These are phyloP conservation scores for Inga oerstediana DNA, from an alignment of 306 rosid genomes.

Conservation along the genomic window DNA sequence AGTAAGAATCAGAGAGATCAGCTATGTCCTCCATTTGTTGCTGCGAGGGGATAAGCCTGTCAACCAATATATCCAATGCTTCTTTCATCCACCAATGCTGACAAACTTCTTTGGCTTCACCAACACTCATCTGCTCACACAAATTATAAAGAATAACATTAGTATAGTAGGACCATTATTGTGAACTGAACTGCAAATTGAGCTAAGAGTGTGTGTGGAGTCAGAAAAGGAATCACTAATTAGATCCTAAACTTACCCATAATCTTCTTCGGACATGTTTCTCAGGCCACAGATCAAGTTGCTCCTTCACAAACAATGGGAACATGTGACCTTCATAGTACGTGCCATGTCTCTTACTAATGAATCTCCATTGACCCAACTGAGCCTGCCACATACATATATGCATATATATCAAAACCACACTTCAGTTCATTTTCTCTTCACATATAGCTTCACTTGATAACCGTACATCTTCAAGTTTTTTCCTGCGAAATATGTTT, in stretches of 20 bases:
- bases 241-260: slow-evolving; percentile 60
- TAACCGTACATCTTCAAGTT: too few species aligned
- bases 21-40: slow-evolving; percentile 27
- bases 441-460: too few species aligned
- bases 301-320: slow-evolving; percentile 83
- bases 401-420: background rate
- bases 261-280: slow-evolving; percentile 66
- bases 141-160: background rate
- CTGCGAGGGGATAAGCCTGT: slow-evolving; percentile 48
- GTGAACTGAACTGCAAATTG: background rate
- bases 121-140: slow-evolving; percentile 61
- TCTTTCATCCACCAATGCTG: slow-evolving; percentile 99
- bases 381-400: slow-evolving; percentile 49
- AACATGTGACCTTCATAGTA: slow-evolving; percentile 94
- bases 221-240: background rate
- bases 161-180: background rate
- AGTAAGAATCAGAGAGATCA: slow-evolving; percentile 29
- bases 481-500: background rate
- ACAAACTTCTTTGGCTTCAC: slow-evolving; percentile 82
- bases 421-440: background rate
- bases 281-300: slow-evolving; percentile 95
- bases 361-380: slow-evolving; percentile 91
- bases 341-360: slow-evolving; percentile 83
- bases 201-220: background rate
- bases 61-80: slow-evolving; percentile 83